Evolutionary conservation across 2,329 filamentous ascomycete species (phyloP), one percentile per base, ranked within the genome.

Genomic region (Dryadomyces sulphureus): DNA sequence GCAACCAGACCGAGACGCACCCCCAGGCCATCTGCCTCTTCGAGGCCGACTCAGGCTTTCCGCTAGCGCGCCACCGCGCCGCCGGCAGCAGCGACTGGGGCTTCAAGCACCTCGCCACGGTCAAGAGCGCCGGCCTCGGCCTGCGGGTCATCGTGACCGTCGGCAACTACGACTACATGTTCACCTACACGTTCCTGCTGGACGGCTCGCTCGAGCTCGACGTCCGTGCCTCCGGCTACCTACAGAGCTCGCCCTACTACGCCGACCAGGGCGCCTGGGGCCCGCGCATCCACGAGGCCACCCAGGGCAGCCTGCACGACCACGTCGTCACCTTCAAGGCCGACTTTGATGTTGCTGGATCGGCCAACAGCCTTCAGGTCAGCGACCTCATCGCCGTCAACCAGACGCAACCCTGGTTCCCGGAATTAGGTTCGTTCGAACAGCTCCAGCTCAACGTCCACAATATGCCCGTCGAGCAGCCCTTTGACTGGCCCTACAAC

Each of bases 81-180:
- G 36, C 20, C 9, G 27, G 27, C 16, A 32, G 52, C 55, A 36
- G 20, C 21, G 30, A 36, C n/a, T 32, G 27, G 27, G 60, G 59
- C 2, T 62, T 61, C 44, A 45, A 45, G 2, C 56, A 59, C 25
- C 50, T 62, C 4, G 59, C 55, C 7, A 56, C 57, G 0, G 58
- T 61, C 7, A 62, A 64, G 48, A 57, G 54, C 19, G 58, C 62
- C 0, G 54, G 54, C 6, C 50, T 67, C 5, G 62, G 59, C 3
- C 48, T 64, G 1, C 62, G 64, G 7, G 56, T 57, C 0, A 61
- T 67, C 7, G 60, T 63, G 0, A 68, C 62, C 0, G 57, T 68
- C 16, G 64, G 65, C 4, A 68, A 68, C 50, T 67, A 68, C 47
- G 65, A 68, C 46, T 62, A 63, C 47, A 53, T 63, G 11, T 62